Base-by-base conservation (phyloP, 495 filamentous ascomycete species). In the Corynascus novoguineensis region DNA sequence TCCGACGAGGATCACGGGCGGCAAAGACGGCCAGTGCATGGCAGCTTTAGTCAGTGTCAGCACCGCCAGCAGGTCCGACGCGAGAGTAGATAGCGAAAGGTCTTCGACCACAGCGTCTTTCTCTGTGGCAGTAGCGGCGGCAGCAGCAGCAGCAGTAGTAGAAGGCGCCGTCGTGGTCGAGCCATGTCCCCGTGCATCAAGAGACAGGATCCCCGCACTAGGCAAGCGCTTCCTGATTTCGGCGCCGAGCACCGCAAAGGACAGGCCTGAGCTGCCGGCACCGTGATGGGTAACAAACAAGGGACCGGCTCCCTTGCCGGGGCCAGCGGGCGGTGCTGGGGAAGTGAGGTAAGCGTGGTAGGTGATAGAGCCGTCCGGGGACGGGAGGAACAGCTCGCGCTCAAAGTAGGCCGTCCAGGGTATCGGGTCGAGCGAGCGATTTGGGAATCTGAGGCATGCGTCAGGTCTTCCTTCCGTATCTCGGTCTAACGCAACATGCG, bases 391-490 rank as follows among this genome's bases (percentile, higher is more conserved):
- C 44, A 95, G 79, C 65, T 96, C 91, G 60, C 89, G 86, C 51
- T 85, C 78, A 73, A 96, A 97, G 75, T 91, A 96, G 46, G 87
- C 83, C 15, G 85, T 87, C 93, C 93, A 98, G 55, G 82, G 77
- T n/a, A 92, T 81, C 51, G 77, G 80, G 28, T 79, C 73, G 17
- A 80, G 60, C 15, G 76, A 69, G 45, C 76, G 66, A 55, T 71
- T 67, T 50, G 69, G 60, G 51, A 68, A 63, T 27, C 73, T 73
- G 56, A 7, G 17, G 21, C 41, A 37, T 22, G 46, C n/a, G 50
- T 17, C 57, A 71, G 64, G 52, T 37, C n/a, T 4, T 2, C 32
- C 21, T 31, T 5, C 24, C 21, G 14, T 17, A 4, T 29, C 7
- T 19, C 19, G 37, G 11, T 6, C n/a, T 17, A n/a, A 5, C 6